Percentiles rank a stretch among this genome's conserved stretches.
Conservation (phyloP, 1,139 yeast species). For the Diutina pseudorugosa region DNA sequence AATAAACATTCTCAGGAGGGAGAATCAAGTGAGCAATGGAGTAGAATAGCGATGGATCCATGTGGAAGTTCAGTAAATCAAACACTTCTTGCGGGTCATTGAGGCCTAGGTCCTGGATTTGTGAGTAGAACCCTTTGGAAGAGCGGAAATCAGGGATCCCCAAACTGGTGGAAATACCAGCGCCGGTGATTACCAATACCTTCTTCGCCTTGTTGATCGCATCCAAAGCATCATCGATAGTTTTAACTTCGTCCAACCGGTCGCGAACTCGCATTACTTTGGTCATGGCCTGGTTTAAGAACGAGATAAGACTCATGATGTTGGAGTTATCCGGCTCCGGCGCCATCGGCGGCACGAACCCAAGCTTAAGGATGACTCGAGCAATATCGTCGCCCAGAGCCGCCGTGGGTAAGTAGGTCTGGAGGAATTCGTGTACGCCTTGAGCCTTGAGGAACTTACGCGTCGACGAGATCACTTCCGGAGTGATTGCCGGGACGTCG, state of each 20-base stretch:
- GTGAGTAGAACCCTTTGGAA: constrained; percentile 73
- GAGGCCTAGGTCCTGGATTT: constrained; percentile 52
- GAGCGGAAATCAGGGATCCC: constrained; percentile 97
- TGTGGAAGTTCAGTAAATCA: constrained; percentile 58
- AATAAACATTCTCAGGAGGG: constrained; percentile 63
- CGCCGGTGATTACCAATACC: constrained; percentile 81
- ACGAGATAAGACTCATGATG: constrained; percentile 36
- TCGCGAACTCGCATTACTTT: constrained; percentile 11
- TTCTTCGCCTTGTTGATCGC: constrained; percentile 39
- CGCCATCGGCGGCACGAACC: constrained; percentile 17
- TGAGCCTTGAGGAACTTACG: constrained; percentile 46
- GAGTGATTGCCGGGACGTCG: background rate
- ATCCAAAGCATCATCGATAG: constrained; percentile 48
- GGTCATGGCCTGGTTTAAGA: constrained; percentile 48
- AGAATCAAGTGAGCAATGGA: constrained; percentile 80
- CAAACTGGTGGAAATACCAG: constrained; percentile 89
- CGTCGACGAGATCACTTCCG: constrained; percentile 2
- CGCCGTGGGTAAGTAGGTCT: constrained; percentile 45
- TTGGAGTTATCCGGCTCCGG: constrained; percentile 13
- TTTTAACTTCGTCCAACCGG: constrained; percentile 26
- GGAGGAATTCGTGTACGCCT: constrained; percentile 50
- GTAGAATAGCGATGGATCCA: constrained; percentile 77
- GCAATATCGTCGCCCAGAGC: constrained; percentile 44
- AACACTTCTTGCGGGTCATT: constrained; percentile 94
- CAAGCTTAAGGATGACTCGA: constrained; percentile 35